Evolutionary conservation across 2,329 filamentous ascomycete genomes (phyloP), one percentile per base, ranked within the genome.

Genomic region (Drechmeria coniospora): DNA sequence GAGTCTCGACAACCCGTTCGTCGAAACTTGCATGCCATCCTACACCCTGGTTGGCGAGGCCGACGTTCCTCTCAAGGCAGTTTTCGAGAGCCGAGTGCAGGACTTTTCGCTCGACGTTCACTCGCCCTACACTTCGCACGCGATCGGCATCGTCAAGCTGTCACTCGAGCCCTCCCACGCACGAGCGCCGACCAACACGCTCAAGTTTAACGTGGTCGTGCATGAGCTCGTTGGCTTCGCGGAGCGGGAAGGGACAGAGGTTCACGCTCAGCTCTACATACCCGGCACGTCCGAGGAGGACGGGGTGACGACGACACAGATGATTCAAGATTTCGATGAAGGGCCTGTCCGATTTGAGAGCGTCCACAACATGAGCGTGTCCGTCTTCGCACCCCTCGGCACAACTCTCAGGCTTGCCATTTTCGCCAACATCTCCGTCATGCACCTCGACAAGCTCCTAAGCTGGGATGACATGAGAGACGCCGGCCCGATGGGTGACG

Each of bases 401-500:
- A 74, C 83, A 1, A 78, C 74, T 15, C 56, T 98, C 29, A 73
- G 90, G 30, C 79, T 93, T 7, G 83, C 84, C 26, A 79, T 98
- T 34, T 95, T 93, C 49, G 86, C 90, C 12, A 79, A 79, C 45
- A 82, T 93, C 20, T 90, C 83, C 2, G 61, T 76, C 0, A 94
- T 94, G 76, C 90, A 98, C 54, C 67, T 98, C 14, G 90, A 98
- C 52, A 95, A 93, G 57, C 65, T 98, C 27, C 69, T 94, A 9
- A 98, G 90, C 56, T 98, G 90, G 90, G 90, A 98, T 48, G 90
- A 95, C 44, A 94, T 98, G 76, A 75, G 87, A 32, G 87, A 98
- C 51, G 68, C 70, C 12, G 62, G 74, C 27, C 65, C 67, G 3
- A 66, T 69, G 36, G 65, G 67, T 30, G 59, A 60, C 23, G 64